Base-by-base conservation (phyloP, 2,329 filamentous ascomycete species). In the Blastomyces parvus region DNA sequence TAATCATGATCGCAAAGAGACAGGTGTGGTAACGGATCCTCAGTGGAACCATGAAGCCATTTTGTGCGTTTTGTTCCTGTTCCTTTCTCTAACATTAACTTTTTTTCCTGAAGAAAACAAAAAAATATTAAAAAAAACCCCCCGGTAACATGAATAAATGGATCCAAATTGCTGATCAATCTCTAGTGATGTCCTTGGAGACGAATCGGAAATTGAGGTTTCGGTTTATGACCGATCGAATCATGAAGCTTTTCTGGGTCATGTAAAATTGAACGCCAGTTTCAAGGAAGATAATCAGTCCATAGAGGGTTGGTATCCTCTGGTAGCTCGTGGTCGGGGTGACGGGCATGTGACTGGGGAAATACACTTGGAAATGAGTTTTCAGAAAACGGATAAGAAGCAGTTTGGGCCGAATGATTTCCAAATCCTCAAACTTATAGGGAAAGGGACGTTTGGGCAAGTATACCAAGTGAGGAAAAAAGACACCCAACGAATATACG, bases 401-500 rank as follows among this genome's bases (percentile, higher is more conserved):
- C 90, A 94, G 67, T 95, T 93, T 71, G 94, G 94, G 1, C 94
- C 94, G 2, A 91, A 91, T 68, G 94, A 99, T 74, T 99, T 99
- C 76, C 88, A 96, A 70, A 95, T 99, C 61, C 79, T 99, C 66
- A 94, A 96, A 75, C 85, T 99, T 63, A 97, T 99, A 68, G 94
- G 94, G 66, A 97, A 97, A 78, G 94, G 94, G 62, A 99, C 94
- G 0, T 99, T 99, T 74, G 94, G 94, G 0, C 94, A 99, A 75
- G 94, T 99, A 1, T 99, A 97, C 74, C 94, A 99, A 75, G 94
- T 99, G 7, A 88, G 91, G 70, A 99, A 99, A 84, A 94, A 90
- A 81, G 94, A 99, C 74, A 97, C 93, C 0, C 86, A 87, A 70
- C 88, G 94, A 55, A 97, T 99, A 65, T 99, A 99, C 72, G 94